Evolutionary conservation across 805 yeast genomes (phyloP).

Genomic region (Ogataea paraovalis): DNA sequence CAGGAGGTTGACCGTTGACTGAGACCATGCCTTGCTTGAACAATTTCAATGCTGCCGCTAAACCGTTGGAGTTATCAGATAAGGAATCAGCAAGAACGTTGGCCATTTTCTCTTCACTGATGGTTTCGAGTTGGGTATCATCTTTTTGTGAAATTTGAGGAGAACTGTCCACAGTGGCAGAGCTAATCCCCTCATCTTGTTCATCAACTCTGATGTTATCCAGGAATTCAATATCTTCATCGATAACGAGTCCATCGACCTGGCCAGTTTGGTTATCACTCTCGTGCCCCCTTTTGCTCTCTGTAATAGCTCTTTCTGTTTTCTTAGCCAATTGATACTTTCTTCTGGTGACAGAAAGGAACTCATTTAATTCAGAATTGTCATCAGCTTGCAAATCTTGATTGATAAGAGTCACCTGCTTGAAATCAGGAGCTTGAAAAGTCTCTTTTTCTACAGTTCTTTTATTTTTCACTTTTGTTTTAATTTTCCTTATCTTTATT

Average conservation of each 20-base stretch:
- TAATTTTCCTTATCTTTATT: conserved; percentile 17
- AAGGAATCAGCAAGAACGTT: conserved; percentile 12
- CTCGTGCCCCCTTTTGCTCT: not conserved
- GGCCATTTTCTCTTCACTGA: conserved; percentile 5
- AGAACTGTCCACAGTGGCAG: conserved; percentile 25
- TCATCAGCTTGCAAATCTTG: conserved; percentile 26
- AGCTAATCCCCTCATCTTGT: conserved; percentile 16
- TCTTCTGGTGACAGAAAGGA: conserved; percentile 29
- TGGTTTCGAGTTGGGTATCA: not conserved
- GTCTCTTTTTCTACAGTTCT: conserved; percentile 17
- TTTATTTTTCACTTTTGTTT: conserved; percentile 9
- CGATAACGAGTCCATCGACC: conserved; percentile 23
- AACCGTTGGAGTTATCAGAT: conserved; percentile 22
- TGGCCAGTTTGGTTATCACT: not conserved
- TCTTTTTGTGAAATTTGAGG: too few species aligned
- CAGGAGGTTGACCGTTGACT: not conserved
- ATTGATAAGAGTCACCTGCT: conserved; percentile 25
- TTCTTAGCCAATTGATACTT: conserved; percentile 25
- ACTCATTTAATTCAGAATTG: conserved; percentile 20
- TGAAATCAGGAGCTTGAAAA: conserved; percentile 13
- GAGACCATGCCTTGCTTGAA: conserved; percentile 20
- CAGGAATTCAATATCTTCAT: conserved; percentile 37
- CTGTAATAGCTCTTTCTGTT: not conserved
- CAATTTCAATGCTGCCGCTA: conserved; percentile 34
- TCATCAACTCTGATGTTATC: conserved; percentile 20